These are phyloP conservation scores for Cutaneotrichosporon cyanovorans DNA, from an alignment of 1,284 basidiomycete genomes.

Conservation along the genomic window DNA sequence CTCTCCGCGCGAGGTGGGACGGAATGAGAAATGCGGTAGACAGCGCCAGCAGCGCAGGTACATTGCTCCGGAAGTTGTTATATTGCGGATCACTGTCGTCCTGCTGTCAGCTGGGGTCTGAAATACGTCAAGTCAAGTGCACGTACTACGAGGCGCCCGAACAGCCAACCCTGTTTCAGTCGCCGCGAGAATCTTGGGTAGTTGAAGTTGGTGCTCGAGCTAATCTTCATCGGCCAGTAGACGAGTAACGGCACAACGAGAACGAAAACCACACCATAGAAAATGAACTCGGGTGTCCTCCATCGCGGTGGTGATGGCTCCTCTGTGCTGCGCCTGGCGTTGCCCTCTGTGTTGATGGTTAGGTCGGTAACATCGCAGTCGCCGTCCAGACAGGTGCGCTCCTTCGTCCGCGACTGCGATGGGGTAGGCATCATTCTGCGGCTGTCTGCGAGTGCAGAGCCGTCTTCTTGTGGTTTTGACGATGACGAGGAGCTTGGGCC, in stretches of 20 bases:
- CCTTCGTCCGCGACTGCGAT: too few species aligned
- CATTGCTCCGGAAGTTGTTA: constrained; percentile 67
- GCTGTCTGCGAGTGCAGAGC: too few species aligned
- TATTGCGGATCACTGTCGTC: constrained; percentile 83
- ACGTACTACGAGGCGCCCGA: constrained; percentile 40
- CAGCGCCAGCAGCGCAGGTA: constrained; percentile 56
- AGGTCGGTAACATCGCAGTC: constrained; percentile 26
- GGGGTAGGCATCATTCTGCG: too few species aligned
- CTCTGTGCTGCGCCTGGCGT: constrained; percentile 6
- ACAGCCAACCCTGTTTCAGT: constrained; percentile 55
- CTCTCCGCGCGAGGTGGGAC: constrained; percentile 21
- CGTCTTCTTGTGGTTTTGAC: too few species aligned
- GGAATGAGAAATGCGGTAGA: constrained; percentile 47
- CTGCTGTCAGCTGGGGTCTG: constrained; percentile 27
- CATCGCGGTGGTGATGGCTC: constrained; percentile 51
- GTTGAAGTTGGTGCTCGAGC: constrained; percentile 68
- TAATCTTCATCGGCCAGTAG: constrained; percentile 71
- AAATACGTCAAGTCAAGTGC: background rate
- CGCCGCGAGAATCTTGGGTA: constrained; percentile 56
- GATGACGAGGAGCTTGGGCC: too few species aligned
- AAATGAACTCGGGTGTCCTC: constrained; percentile 71
- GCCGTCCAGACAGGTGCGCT: background rate
- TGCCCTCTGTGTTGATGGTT: constrained; percentile 27
- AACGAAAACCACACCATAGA: constrained; percentile 62
- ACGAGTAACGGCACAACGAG: constrained; percentile 68